Percentiles rank a stretch among this genome's conserved stretches.
phyloP scores from a whole-genome alignment of 495 filamentous ascomycete genomes.

The Hypoxylon lenormandii region DNA sequence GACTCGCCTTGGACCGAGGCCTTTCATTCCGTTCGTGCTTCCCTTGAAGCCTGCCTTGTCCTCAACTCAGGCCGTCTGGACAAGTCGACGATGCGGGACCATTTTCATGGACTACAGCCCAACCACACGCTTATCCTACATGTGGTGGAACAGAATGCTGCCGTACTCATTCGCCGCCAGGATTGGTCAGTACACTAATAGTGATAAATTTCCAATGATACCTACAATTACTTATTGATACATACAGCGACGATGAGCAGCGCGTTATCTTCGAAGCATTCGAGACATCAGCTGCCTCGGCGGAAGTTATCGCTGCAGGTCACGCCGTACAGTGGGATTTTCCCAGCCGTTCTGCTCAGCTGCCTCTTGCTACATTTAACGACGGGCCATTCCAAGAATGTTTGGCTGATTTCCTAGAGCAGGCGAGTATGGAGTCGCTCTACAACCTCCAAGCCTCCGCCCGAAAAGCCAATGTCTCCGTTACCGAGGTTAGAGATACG shows the following conservation, averaged over 20 bases:
- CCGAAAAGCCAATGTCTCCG: slow-evolving; percentile 61
- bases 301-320: slow-evolving; percentile 56
- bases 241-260: slow-evolving; percentile 33
- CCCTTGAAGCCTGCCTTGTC: slow-evolving; percentile 49
- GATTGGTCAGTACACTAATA: slow-evolving; percentile 52
- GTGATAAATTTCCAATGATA: not conserved
- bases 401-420: slow-evolving; percentile 68
- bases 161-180: slow-evolving; percentile 61
- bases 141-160: slow-evolving; percentile 68
- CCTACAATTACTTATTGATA: slow-evolving; percentile 1
- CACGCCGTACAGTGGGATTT: slow-evolving; percentile 57
- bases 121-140: slow-evolving; percentile 59
- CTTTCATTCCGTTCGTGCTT: slow-evolving; percentile 51
- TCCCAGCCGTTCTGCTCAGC: slow-evolving; percentile 55
- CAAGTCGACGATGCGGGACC: slow-evolving; percentile 51
- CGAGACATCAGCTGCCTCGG: slow-evolving; percentile 65
- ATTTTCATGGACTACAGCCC: slow-evolving; percentile 51
- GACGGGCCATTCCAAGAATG: slow-evolving; percentile 60
- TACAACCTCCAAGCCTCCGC: slow-evolving; percentile 64
- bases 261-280: slow-evolving; percentile 65
- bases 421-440: slow-evolving; percentile 68
- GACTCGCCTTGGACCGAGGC: slow-evolving; percentile 33
- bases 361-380: slow-evolving; percentile 58
- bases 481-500: slow-evolving; percentile 68
- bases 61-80: slow-evolving; percentile 58